Evolutionary conservation across 768 basidiomycete species (phyloP).

Genomic region (Pisolithus tinctorius): DNA sequence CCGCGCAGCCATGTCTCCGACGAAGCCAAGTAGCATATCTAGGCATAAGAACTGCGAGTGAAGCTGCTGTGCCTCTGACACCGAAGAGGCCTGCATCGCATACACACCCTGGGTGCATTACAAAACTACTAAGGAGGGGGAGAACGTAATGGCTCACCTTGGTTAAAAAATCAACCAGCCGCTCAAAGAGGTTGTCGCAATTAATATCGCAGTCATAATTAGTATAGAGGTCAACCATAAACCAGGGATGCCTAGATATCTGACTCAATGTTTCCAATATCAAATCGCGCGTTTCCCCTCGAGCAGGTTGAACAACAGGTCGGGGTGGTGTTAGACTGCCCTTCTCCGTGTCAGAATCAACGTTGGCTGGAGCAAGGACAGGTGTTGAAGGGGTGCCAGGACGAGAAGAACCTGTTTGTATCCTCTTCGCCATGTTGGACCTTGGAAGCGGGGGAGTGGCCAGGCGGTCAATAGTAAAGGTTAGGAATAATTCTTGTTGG

Average conservation of each 20-base stretch:
- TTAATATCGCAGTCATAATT: slow-evolving; percentile 98
- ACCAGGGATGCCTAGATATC: slow-evolving; percentile 75
- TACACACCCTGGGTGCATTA: slow-evolving; percentile 62
- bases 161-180: slow-evolving; percentile 80
- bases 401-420: slow-evolving; percentile 38
- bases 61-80: slow-evolving; percentile 57
- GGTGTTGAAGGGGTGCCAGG: slow-evolving; percentile 48
- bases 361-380: slow-evolving; percentile 31
- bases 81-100: slow-evolving; percentile 53
- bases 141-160: slow-evolving; percentile 47
- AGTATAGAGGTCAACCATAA: slow-evolving; percentile 92
- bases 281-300: slow-evolving; percentile 82
- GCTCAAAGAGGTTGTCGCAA: slow-evolving; percentile 93
- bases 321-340: slow-evolving; percentile 45
- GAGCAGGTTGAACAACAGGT: slow-evolving; percentile 64
- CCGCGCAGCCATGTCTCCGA: slow-evolving; percentile 81
- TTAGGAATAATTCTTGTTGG: slow-evolving; percentile 91
- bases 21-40: slow-evolving; percentile 79
- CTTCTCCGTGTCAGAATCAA: slow-evolving; percentile 41
- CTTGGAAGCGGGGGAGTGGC: slow-evolving; percentile 45
- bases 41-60: slow-evolving; percentile 83
- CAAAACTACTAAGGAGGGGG: slow-evolving; percentile 4
- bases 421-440: slow-evolving; percentile 25
- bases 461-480: slow-evolving; percentile 89
- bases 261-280: slow-evolving; percentile 84